phyloP scores from a whole-genome alignment of 495 filamentous ascomycete genomes.

The Endocarpon pusillum region DNA sequence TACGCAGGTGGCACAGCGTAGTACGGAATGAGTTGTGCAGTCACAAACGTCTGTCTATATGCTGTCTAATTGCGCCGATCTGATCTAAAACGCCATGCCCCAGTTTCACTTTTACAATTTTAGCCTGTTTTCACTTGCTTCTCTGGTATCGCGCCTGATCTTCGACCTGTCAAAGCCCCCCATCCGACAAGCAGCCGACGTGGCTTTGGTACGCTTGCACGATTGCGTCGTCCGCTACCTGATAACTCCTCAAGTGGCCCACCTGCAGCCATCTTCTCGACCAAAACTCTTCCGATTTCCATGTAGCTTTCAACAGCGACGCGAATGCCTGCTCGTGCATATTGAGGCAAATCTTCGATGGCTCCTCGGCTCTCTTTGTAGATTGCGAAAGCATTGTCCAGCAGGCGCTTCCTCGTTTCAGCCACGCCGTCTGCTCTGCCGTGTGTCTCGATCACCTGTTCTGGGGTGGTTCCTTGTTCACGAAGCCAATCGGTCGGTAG shows the following conservation, averaged over 20 bases:
- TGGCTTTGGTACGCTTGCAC: not conserved
- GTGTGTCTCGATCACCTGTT: constrained; percentile 33
- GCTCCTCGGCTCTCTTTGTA: constrained; percentile 30
- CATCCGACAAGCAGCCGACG: not conserved
- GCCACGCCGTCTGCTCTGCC: constrained; percentile 19
- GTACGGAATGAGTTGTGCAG: too few relatives aligned
- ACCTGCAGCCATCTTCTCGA: too few relatives aligned
- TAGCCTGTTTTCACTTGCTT: too few relatives aligned
- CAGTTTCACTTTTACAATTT: too few relatives aligned
- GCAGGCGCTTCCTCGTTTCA: constrained; percentile 28
- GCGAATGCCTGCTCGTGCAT: constrained; percentile 39
- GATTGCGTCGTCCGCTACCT: not conserved
- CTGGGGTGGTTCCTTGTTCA: constrained; percentile 31
- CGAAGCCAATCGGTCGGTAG: constrained; percentile 43
- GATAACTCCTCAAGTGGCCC: too few relatives aligned
- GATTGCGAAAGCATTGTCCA: constrained; percentile 36
- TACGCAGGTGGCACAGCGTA: too few relatives aligned
- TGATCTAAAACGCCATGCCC: too few relatives aligned
- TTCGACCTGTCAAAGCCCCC: too few relatives aligned
- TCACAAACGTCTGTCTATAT: too few relatives aligned
- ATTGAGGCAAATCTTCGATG: constrained; percentile 37
- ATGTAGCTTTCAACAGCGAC: constrained; percentile 59
- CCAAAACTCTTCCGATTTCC: constrained; percentile 40
- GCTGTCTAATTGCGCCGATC: too few relatives aligned
- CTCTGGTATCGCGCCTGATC: too few relatives aligned